phyloP scores from a whole-genome alignment of 169 alveolate species.

The Besnoitia besnoiti region DNA sequence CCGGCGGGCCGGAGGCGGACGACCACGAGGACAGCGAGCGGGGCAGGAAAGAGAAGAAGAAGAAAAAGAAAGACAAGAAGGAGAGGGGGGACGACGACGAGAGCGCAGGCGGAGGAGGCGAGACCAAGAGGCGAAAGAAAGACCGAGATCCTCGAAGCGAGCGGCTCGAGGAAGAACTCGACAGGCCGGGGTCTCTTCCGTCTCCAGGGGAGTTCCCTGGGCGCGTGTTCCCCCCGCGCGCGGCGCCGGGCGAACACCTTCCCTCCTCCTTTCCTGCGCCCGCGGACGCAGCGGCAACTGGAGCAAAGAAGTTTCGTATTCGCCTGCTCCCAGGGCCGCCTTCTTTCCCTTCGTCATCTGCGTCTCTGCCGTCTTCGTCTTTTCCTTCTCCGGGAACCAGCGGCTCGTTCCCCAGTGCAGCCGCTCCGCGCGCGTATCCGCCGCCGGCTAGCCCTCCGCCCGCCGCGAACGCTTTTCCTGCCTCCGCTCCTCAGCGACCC shows the following conservation, averaged over 20 bases:
- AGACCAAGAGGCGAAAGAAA: background rate
- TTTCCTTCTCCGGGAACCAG: too few species aligned
- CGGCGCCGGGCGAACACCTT: too few species aligned
- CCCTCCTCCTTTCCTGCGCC: too few species aligned
- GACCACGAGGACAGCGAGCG: background rate
- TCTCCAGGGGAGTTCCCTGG: too few species aligned
- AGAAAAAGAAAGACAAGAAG: background rate
- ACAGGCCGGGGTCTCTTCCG: too few species aligned
- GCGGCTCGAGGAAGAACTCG: too few species aligned
- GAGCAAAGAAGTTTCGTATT: background rate
- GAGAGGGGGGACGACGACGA: background rate
- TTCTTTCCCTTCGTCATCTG: background rate
- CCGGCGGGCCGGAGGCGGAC: background rate
- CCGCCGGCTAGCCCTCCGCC: background rate
- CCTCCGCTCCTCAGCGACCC: too few species aligned
- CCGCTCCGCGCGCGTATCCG: too few species aligned
- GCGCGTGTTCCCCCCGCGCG: too few species aligned
- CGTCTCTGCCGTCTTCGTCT: too few species aligned
- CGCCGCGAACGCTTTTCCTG: background rate
- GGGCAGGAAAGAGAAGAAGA: background rate
- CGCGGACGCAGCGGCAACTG: too few species aligned
- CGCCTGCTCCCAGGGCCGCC: background rate
- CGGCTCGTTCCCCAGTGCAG: too few species aligned
- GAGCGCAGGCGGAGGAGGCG: background rate
- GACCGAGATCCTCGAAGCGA: background rate